Conservation (phyloP, 176 grass and related monocot species). For the Hyparrhenia diplandra region DNA sequence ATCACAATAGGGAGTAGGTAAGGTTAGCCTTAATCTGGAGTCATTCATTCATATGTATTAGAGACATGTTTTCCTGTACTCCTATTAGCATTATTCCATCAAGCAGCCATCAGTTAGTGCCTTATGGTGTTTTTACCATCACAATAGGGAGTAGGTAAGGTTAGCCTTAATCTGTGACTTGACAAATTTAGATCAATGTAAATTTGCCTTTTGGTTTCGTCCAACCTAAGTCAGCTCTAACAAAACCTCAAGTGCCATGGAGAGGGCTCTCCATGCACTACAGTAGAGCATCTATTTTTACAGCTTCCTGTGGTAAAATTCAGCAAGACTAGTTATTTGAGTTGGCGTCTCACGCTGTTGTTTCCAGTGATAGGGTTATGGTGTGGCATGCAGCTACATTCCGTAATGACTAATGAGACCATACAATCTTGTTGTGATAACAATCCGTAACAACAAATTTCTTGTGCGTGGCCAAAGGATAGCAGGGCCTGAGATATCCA, state of each 20-base stretch:
- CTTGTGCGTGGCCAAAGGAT: neutral
- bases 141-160: neutral
- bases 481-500: neutral
- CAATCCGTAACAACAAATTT: neutral
- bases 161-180: neutral
- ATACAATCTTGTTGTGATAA: neutral
- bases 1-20: no score
- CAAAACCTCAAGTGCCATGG: neutral
- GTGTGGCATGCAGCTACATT: neutral
- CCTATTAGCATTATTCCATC: neutral
- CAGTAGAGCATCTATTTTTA: neutral
- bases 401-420: neutral
- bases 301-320: no score
- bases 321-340: neutral
- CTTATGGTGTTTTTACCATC: neutral
- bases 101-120: neutral
- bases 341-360: neutral
- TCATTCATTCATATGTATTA: no score
- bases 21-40: no score
- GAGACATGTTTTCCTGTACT: no score
- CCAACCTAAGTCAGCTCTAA: neutral
- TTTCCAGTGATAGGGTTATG: neutral
- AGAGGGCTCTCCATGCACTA: neutral
- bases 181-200: neutral
- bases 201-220: neutral